A percentile compares a stretch with the other conserved stretches of the same genome.
Evolutionary conservation across 2,329 filamentous ascomycete species (phyloP).

Genomic region (Fusarium musae): DNA sequence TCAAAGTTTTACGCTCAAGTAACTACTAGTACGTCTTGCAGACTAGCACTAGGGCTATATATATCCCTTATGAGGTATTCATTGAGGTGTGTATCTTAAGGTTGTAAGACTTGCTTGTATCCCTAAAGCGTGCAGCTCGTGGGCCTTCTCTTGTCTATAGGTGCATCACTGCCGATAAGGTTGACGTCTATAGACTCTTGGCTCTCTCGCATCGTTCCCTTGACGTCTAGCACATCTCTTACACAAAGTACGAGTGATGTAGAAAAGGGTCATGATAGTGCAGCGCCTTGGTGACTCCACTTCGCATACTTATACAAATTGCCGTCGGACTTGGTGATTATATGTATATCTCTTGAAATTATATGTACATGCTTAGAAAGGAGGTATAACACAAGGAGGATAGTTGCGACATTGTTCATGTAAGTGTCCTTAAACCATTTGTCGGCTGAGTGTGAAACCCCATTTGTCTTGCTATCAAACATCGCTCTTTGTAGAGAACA

Average conservation of each 20-base stretch:
- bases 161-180: background rate
- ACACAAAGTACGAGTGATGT: background rate
- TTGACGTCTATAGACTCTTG: fast-evolving
- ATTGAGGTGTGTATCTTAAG: background rate
- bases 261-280: background rate
- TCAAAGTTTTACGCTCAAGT: background rate
- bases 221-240: background rate
- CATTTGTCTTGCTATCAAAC: background rate
- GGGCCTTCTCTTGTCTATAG: background rate
- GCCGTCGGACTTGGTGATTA: too few relatives aligned
- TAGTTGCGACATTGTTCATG: background rate
- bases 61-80: background rate
- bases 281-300: background rate
- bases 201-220: too few relatives aligned
- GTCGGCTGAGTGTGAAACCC: too few relatives aligned
- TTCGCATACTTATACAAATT: background rate
- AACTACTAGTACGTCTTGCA: too few relatives aligned
- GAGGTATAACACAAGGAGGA: background rate
- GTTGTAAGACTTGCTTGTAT: background rate
- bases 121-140: background rate
- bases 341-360: background rate
- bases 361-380: background rate
- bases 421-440: background rate
- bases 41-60: too few relatives aligned
- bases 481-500: background rate